These are phyloP conservation scores for Aphanoascus verrucosus DNA, from an alignment of 2,329 filamentous ascomycete species.

Conservation along the genomic window DNA sequence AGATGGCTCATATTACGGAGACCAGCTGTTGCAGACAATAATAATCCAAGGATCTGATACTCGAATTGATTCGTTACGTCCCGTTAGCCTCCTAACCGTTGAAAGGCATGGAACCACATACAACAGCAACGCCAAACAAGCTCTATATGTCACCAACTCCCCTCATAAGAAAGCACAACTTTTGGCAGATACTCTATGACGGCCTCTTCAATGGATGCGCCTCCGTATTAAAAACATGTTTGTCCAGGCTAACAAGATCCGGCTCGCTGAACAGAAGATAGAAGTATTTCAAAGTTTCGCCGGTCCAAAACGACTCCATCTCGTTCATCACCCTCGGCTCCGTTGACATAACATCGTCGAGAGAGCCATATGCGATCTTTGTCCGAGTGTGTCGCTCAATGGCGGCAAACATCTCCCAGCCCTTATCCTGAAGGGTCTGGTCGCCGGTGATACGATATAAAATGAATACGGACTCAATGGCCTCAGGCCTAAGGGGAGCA, in stretches of 20 bases:
- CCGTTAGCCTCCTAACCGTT: too few relatives aligned
- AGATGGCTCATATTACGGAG: too few relatives aligned
- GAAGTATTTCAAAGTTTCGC: conserved; percentile 88
- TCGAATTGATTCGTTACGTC: too few relatives aligned
- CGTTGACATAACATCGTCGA: conserved; percentile 18
- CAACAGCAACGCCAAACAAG: too few relatives aligned
- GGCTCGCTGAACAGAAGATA: conserved; percentile 68
- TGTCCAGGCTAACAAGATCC: conserved; percentile 54
- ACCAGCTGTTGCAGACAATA: too few relatives aligned
- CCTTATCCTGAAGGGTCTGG: conserved; percentile 61
- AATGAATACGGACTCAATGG: conserved; percentile 79
- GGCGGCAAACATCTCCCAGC: conserved; percentile 74
- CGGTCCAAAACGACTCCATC: conserved; percentile 87
- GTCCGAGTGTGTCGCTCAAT: conserved; percentile 58
- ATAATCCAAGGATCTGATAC: too few relatives aligned
- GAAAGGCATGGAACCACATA: too few relatives aligned
- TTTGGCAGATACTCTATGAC: neutral
- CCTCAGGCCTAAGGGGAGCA: conserved; percentile 51
- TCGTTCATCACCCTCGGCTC: conserved; percentile 35
- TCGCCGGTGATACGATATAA: conserved; percentile 86
- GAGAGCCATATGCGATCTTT: conserved; percentile 53
- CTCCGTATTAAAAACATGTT: conserved; percentile 54
- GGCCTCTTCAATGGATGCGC: conserved; percentile 42
- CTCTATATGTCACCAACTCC: too few relatives aligned
- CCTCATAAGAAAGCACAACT: too few relatives aligned